Conservation (phyloP, 2,329 filamentous ascomycete species). For the Fusarium siculi region DNA sequence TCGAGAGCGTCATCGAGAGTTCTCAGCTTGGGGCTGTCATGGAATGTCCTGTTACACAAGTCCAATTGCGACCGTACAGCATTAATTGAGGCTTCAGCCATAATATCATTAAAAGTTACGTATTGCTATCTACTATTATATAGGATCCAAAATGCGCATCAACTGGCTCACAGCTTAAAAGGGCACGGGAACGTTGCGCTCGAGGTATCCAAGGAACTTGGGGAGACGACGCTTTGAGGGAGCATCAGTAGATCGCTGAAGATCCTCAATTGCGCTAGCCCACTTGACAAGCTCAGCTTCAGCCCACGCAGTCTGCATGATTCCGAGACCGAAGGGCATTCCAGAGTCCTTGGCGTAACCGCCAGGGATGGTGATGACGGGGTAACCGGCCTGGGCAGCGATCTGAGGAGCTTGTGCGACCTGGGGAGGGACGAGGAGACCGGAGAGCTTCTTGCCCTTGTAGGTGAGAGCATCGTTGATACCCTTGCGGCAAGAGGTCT, state of each 20-base stretch:
- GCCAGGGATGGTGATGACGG: conserved; percentile 75
- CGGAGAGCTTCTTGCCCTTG: conserved; percentile 62
- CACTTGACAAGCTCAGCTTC: conserved; percentile 68
- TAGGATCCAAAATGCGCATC: neutral
- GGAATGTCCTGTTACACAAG: neutral
- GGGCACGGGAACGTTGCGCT: conserved; percentile 56
- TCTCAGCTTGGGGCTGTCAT: neutral
- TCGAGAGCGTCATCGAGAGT: neutral
- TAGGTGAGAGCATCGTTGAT: conserved; percentile 74
- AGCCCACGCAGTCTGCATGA: conserved; percentile 69
- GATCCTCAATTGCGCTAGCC: conserved; percentile 71
- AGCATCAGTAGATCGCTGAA: conserved; percentile 57
- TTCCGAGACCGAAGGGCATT: conserved; percentile 70
- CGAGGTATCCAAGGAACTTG: conserved; percentile 62
- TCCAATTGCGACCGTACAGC: neutral
- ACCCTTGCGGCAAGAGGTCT: conserved; percentile 69
- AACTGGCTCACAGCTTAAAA: conserved; percentile 17
- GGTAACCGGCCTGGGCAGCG: conserved; percentile 80
- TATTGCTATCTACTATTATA: neutral
- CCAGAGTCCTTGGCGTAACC: conserved; percentile 64
- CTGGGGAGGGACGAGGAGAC: conserved; percentile 74
- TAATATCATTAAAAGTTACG: conserved; percentile 2
- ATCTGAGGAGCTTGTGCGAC: conserved; percentile 75
- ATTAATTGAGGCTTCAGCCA: neutral
- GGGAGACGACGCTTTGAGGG: conserved; percentile 61